Evolutionary conservation across 2,329 filamentous ascomycete genomes (phyloP).

Genomic region (Alternaria consortialis): DNA sequence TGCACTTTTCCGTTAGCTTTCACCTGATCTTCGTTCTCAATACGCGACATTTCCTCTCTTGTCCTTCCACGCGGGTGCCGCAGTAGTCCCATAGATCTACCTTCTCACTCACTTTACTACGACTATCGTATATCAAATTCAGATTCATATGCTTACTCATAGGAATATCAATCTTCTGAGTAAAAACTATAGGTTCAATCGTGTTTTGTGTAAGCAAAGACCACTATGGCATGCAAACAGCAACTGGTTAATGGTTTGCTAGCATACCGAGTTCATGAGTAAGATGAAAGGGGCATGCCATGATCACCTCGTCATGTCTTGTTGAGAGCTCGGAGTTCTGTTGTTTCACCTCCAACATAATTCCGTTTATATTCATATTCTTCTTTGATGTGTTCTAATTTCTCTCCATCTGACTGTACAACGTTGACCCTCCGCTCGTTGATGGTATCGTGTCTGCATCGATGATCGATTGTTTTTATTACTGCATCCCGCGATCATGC

Average conservation of each 20-base stretch:
- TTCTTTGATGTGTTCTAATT: background rate
- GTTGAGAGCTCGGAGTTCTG: background rate
- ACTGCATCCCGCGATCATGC: background rate
- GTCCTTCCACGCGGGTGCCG: background rate
- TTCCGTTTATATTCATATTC: background rate
- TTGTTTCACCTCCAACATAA: background rate
- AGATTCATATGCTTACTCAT: background rate
- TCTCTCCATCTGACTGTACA: background rate
- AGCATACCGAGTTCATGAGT: background rate
- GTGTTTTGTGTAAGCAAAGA: background rate
- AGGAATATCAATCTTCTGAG: background rate
- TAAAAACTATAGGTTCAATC: background rate
- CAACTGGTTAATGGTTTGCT: background rate
- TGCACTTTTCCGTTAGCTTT: too few species aligned
- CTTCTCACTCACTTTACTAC: background rate
- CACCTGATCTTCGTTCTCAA: background rate
- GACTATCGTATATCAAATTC: background rate
- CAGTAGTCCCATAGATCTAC: background rate
- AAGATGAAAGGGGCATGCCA: background rate
- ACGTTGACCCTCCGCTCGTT: background rate
- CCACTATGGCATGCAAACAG: background rate
- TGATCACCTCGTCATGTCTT: background rate
- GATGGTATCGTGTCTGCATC: background rate
- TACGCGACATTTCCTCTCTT: background rate
- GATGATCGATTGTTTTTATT: background rate